A percentile compares a stretch with the other conserved stretches of the same genome.
phyloP scores from a whole-genome alignment of 1,284 basidiomycete species.

The Cystobasidium sp. region DNA sequence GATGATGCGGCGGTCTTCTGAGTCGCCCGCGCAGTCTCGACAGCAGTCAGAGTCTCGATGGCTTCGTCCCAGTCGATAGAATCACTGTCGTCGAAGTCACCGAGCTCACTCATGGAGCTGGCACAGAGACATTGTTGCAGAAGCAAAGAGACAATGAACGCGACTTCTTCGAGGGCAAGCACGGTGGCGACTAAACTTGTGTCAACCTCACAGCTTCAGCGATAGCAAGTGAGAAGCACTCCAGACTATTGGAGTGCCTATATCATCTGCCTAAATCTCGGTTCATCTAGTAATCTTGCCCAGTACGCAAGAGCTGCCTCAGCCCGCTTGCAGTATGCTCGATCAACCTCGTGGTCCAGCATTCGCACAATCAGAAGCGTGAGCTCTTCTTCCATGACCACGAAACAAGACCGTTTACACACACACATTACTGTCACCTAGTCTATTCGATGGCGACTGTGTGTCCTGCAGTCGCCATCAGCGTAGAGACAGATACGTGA shows the following conservation, averaged over 20 bases:
- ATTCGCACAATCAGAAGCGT: neutral
- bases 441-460: constrained; percentile 16
- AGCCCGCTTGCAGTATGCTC: no score
- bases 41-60: constrained; percentile 20
- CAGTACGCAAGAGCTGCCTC: no score
- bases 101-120: constrained; percentile 22
- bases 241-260: no score
- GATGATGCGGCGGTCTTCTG: neutral
- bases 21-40: constrained; percentile 7
- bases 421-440: neutral
- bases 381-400: neutral
- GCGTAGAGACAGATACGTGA: neutral
- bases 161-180: no score
- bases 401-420: neutral
- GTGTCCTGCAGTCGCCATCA: constrained; percentile 18
- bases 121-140: no score
- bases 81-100: constrained; percentile 35
- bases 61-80: constrained; percentile 41
- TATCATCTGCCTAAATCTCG: no score
- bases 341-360: no score
- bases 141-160: no score
- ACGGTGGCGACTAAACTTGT: no score
- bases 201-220: no score
- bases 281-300: no score
- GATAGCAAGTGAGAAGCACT: no score